These are phyloP conservation scores for Umbilicaria muhlenbergii DNA, from an alignment of 495 filamentous ascomycete genomes.

Conservation along the genomic window DNA sequence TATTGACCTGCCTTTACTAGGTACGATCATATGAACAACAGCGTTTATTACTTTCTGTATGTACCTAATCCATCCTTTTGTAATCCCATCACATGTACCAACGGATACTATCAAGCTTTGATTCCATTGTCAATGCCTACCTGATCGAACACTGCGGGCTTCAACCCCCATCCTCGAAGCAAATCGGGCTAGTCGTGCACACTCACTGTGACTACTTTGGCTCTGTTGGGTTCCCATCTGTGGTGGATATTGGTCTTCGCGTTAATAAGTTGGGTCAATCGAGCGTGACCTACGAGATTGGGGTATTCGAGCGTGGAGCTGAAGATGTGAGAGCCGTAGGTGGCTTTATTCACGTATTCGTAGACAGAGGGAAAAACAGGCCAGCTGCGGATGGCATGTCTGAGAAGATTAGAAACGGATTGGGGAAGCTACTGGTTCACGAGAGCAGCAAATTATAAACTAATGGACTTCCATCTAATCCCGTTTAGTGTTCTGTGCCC, in stretches of 20 bases:
- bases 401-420: conserved; percentile 30
- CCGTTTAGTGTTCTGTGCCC: too few relatives aligned
- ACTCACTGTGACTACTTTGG: conserved; percentile 75
- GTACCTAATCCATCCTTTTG: conserved; percentile 2
- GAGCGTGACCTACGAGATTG: conserved; percentile 87
- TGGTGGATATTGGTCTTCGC: conserved; percentile 65
- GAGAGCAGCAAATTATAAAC: conserved; percentile 14
- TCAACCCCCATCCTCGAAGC: conserved; percentile 46
- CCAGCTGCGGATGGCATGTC: conserved; percentile 48
- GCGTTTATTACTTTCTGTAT: conserved; percentile 62
- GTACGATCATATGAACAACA: conserved; percentile 46
- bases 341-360: conserved; percentile 79
- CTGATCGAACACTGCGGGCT: conserved; percentile 67
- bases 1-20: conserved; percentile 8
- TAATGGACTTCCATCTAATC: too few relatives aligned
- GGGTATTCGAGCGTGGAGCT: conserved; percentile 61
- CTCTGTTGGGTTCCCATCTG: conserved; percentile 66
- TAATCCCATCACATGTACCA: neutral
- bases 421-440: conserved; percentile 22
- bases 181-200: conserved; percentile 71
- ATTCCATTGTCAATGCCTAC: conserved; percentile 83
- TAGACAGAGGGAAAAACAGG: conserved; percentile 53
- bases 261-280: conserved; percentile 74
- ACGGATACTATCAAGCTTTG: conserved; percentile 27
- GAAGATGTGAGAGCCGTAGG: conserved; percentile 75